These are phyloP conservation scores for Aspergillus leporis DNA, from an alignment of 495 filamentous ascomycete species.

Conservation along the genomic window DNA sequence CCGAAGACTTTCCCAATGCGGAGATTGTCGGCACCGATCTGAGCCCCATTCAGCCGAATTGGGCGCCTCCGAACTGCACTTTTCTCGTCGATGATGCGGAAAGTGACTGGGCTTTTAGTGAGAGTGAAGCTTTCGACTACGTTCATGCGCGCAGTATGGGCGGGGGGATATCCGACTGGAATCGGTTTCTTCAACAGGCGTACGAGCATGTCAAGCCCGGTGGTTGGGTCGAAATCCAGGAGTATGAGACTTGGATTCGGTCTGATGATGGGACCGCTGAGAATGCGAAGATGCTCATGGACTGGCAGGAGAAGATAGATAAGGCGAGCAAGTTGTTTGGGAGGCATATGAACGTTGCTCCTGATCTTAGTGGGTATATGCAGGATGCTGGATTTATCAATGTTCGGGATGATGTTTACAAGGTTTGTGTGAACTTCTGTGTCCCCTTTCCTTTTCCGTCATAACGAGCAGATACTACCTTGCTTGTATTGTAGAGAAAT, in stretches of 20 bases:
- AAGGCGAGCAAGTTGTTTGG: slow-evolving; percentile 39
- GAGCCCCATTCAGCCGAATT: slow-evolving; percentile 53
- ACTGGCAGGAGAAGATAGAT: slow-evolving; percentile 31
- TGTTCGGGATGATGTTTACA: slow-evolving; percentile 40
- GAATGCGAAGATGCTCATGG: slow-evolving; percentile 22
- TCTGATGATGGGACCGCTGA: slow-evolving; percentile 43
- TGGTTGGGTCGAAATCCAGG: slow-evolving; percentile 57
- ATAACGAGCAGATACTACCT: background rate
- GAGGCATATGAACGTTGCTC: slow-evolving; percentile 38
- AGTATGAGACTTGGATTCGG: slow-evolving; percentile 40
- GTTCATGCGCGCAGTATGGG: slow-evolving; percentile 49
- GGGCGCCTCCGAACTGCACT: slow-evolving; percentile 48
- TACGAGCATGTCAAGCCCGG: slow-evolving; percentile 49
- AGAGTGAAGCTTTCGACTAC: slow-evolving; percentile 44
- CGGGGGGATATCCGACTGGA: slow-evolving; percentile 49
- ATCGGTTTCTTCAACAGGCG: slow-evolving; percentile 34
- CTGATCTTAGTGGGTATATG: slow-evolving; percentile 28
- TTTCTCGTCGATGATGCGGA: slow-evolving; percentile 54
- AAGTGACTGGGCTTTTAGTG: slow-evolving; percentile 48
- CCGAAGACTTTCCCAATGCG: slow-evolving; percentile 55
- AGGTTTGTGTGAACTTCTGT: slow-evolving; percentile 27
- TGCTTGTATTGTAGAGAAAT: background rate
- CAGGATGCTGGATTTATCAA: slow-evolving; percentile 34
- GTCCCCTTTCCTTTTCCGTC: background rate
- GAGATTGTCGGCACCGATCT: slow-evolving; percentile 67